Percentiles rank a stretch among this genome's conserved stretches.
Conservation (phyloP, 306 rosid species). For the Rubus parviflorus region DNA sequence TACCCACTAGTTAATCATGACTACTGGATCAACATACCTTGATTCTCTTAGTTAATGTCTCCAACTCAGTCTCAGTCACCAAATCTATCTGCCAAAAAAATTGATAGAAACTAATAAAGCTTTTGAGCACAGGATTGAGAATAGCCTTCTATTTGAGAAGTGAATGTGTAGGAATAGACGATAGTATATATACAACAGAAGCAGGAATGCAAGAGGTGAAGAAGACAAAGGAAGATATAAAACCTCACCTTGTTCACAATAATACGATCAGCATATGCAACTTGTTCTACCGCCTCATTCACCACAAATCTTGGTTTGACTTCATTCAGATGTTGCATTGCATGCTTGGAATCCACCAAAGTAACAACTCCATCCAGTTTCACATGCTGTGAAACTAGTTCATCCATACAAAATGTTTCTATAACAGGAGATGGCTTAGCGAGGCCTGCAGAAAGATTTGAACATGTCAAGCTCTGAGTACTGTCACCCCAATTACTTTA, state of each 20-base stretch:
- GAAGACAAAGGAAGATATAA: constrained; percentile 3
- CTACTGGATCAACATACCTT: constrained; percentile 46
- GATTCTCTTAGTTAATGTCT: constrained; percentile 54
- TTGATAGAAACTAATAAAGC: constrained; percentile 14
- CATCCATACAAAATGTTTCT: constrained; percentile 81
- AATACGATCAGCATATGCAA: constrained; percentile 89
- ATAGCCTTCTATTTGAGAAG: background rate
- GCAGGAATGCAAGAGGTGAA: constrained; percentile 8
- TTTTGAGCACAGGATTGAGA: constrained; percentile 1
- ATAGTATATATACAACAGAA: background rate
- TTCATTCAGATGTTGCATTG: constrained; percentile 75
- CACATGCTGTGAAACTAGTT: constrained; percentile 60
- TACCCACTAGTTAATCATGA: background rate
- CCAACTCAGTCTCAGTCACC: constrained; percentile 66
- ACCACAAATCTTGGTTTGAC: constrained; percentile 95
- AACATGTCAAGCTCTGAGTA: constrained; percentile 11
- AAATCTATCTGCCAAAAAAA: constrained; percentile 72
- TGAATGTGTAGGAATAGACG: background rate
- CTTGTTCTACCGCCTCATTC: constrained; percentile 90
- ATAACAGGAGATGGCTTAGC: constrained; percentile 93
- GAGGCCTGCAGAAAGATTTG: constrained; percentile 56
- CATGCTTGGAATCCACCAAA: constrained; percentile 88
- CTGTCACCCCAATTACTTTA: background rate
- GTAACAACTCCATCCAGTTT: constrained; percentile 95
- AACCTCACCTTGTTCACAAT: constrained; percentile 75